Conservation (phyloP, 805 yeast species). For the Kuraishia cidri region DNA sequence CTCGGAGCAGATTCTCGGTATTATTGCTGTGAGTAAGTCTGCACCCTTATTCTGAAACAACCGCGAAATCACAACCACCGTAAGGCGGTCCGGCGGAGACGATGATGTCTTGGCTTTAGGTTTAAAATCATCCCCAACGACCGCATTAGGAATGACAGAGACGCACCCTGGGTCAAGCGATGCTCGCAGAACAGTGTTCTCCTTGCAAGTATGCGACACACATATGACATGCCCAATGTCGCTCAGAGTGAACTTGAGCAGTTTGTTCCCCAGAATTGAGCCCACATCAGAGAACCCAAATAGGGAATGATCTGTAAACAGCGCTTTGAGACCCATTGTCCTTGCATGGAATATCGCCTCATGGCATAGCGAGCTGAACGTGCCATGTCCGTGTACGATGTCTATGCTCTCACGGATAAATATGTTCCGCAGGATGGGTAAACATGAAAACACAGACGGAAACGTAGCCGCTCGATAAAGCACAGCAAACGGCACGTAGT, state of each 20-base stretch:
- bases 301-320: conserved; percentile 91
- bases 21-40: conserved; percentile 73
- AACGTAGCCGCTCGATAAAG: conserved; percentile 78
- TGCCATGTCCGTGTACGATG: conserved; percentile 93
- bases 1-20: conserved; percentile 69
- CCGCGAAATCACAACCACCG: conserved; percentile 86
- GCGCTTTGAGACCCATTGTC: conserved; percentile 87
- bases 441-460: conserved; percentile 83
- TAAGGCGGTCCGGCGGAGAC: conserved; percentile 33
- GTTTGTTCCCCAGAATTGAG: conserved; percentile 78
- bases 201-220: conserved; percentile 94
- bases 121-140: conserved; percentile 72
- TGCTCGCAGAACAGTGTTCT: conserved; percentile 86
- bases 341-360: conserved; percentile 90
- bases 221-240: conserved; percentile 93
- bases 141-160: conserved; percentile 95
- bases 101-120: conserved; percentile 23
- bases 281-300: conserved; percentile 89
- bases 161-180: conserved; percentile 68
- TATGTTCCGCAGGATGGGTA: conserved; percentile 80
- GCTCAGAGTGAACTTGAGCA: conserved; percentile 71
- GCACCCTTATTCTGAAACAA: conserved; percentile 96
- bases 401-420: conserved; percentile 79
- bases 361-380: conserved; percentile 77
- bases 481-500: conserved; percentile 77